phyloP scores from a whole-genome alignment of 192 early-diverging fungal genomes.

The Entomortierella parvispora region DNA sequence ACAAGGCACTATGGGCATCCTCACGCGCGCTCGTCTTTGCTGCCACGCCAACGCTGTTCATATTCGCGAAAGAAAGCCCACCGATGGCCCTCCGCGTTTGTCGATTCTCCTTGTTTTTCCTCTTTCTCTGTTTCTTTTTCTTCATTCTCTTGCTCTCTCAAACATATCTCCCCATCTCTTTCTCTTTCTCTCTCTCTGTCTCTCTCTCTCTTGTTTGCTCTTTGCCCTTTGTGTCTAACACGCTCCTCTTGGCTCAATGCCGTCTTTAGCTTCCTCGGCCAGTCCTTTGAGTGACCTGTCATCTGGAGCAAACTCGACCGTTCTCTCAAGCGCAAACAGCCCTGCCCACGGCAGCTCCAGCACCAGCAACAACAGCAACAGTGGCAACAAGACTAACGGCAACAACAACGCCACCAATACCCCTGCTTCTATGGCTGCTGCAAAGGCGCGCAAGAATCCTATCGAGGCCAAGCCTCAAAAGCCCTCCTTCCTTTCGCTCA shows the following conservation, averaged over 20 bases:
- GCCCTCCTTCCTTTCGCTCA: constrained; percentile 37
- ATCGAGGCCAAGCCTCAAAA: constrained; percentile 38
- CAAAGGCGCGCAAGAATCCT: constrained; percentile 31
- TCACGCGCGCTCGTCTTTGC: too few species aligned
- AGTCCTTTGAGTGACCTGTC: constrained; percentile 45
- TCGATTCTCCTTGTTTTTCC: neutral
- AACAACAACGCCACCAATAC: constrained; percentile 7
- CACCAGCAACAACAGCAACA: constrained; percentile 10
- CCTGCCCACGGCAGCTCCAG: constrained; percentile 4
- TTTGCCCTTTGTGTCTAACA: constrained; percentile 4
- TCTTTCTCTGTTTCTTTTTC: neutral
- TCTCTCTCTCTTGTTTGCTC: neutral
- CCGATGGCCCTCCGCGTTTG: too few species aligned
- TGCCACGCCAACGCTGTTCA: too few species aligned
- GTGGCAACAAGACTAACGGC: neutral
- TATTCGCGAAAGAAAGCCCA: too few species aligned
- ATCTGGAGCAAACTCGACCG: constrained; percentile 39
- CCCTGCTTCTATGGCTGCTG: constrained; percentile 9
- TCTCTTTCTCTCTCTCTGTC: neutral
- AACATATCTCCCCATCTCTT: neutral
- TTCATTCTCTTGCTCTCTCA: neutral
- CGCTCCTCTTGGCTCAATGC: constrained; percentile 1
- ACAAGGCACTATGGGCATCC: too few species aligned
- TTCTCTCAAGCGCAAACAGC: constrained; percentile 8
- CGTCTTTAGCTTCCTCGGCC: constrained; percentile 21